phyloP scores from a whole-genome alignment of 1,139 yeast genomes.

The Taphrina confusa region DNA sequence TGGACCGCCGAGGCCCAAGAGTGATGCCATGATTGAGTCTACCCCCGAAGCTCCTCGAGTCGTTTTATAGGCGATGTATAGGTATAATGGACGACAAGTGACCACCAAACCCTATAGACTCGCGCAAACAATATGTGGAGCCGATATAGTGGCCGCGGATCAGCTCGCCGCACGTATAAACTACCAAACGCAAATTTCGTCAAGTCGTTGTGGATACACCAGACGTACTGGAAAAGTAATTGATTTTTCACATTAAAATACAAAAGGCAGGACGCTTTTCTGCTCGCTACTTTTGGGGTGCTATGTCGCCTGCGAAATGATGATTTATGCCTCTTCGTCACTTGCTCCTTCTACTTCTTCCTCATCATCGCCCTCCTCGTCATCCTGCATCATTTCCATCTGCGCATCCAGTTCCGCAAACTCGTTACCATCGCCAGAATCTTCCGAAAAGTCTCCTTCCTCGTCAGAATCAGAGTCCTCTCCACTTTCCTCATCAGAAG shows the following conservation, averaged over 20 bases:
- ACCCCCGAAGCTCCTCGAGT: no score
- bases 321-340: conserved; percentile 42
- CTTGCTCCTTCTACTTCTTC: conserved; percentile 43
- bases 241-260: neutral
- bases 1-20: conserved; percentile 16
- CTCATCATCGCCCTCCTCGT: conserved; percentile 43
- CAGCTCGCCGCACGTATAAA: no score
- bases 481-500: conserved; percentile 46
- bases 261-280: neutral
- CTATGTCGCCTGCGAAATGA: conserved; percentile 1
- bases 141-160: no score
- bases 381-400: conserved; percentile 41
- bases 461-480: conserved; percentile 50
- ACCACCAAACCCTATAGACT: no score
- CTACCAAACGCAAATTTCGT: no score
- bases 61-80: no score
- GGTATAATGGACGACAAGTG: no score
- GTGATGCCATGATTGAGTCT: conserved; percentile 10
- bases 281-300: conserved; percentile 10
- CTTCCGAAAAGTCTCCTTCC: conserved; percentile 44
- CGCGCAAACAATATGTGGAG: no score
- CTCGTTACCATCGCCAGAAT: conserved; percentile 42
- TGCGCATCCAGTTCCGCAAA: conserved; percentile 40
- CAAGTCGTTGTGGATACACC: no score
- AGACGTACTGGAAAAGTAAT: neutral